Evolutionary conservation across 2,329 filamentous ascomycete species (phyloP).

Genomic region (Nothomitra cinnamomea): DNA sequence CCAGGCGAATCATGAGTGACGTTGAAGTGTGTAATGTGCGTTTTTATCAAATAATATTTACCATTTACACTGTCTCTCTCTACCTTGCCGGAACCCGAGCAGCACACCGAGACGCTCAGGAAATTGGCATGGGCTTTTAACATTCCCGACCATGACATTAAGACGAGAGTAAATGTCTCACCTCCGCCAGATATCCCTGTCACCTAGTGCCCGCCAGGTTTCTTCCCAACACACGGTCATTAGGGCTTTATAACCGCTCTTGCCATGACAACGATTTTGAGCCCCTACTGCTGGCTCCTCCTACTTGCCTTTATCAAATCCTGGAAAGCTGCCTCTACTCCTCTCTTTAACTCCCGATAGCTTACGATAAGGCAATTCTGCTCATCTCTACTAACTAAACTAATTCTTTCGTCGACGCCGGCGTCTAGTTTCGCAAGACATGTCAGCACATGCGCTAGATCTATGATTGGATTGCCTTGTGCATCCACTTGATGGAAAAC

Average conservation of each 20-base stretch:
- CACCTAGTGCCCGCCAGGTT: neutral
- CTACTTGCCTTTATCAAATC: constrained; percentile 32
- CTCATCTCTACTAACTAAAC: constrained; percentile 75
- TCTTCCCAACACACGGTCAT: too few species aligned
- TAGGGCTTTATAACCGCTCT: too few species aligned
- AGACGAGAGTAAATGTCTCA: neutral
- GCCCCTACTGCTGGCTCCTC: neutral
- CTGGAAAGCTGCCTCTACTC: constrained; percentile 41
- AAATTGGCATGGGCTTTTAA: neutral
- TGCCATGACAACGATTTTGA: neutral
- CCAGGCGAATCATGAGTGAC: too few species aligned
- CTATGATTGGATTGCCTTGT: constrained; percentile 64
- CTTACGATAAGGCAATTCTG: constrained; percentile 76
- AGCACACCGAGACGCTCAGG: neutral
- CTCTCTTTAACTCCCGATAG: constrained; percentile 71
- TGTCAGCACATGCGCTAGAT: constrained; percentile 72
- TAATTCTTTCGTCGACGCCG: constrained; percentile 71
- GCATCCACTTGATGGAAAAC: constrained; percentile 92
- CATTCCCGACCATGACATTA: neutral
- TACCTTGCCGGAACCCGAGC: neutral
- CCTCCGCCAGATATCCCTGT: neutral
- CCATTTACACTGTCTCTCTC: neutral
- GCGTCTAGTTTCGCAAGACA: constrained; percentile 88
- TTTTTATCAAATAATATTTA: too few species aligned
- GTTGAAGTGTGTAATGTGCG: too few species aligned